Evolutionary conservation across 2,329 filamentous ascomycete genomes (phyloP), one percentile per base, ranked within the genome.

Genomic region (Hypoxylon sp.): DNA sequence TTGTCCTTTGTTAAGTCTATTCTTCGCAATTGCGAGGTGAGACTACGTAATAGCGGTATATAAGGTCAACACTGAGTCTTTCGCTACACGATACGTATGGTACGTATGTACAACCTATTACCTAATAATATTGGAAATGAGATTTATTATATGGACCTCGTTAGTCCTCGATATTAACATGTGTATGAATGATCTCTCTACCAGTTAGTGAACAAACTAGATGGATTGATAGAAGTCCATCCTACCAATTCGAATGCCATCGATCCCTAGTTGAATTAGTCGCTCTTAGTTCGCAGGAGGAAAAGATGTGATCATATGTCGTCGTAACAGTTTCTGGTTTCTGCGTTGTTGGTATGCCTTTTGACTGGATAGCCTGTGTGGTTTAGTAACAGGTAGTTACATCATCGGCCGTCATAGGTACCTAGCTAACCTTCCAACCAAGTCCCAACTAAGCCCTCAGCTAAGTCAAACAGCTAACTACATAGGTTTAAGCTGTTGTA

Each of bases 361-460:
- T 23, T 46, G 34, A 60, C 56, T 52, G 48, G 48, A 51, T 49
- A 56, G 13, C 25, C 19, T 32, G 60, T 59, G 46, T 52, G 10
- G 23, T 21, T n/a, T 14, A 13, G 25, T 49, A 11, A 10, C 10
- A 30, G 51, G 43, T 38, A 59, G 45, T 60, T 67, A 63, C 53
- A 60, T 67, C 64, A 67, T 63, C 34, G 19, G 19, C 14, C 59
- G 64, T 67, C 60, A 63, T 67, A 60, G 63, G 46, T 30, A 19
- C 5, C 63, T 28, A 19, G 10, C 63, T 28, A 66, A 53, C 41
- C 25, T 51, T 51, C 56, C 45, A 58, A 46, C 25, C 23, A 25
- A 2, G 5, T 25, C 23, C 23, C 23, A 25, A 25, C 23, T 7
- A 28, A 28, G 25, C 6, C 23, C 23, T 25, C 23, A 66, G 48